Percentiles rank a stretch among this genome's conserved stretches.
Conservation (phyloP, 306 rosid species). For the Sechiopsis laciniata region DNA sequence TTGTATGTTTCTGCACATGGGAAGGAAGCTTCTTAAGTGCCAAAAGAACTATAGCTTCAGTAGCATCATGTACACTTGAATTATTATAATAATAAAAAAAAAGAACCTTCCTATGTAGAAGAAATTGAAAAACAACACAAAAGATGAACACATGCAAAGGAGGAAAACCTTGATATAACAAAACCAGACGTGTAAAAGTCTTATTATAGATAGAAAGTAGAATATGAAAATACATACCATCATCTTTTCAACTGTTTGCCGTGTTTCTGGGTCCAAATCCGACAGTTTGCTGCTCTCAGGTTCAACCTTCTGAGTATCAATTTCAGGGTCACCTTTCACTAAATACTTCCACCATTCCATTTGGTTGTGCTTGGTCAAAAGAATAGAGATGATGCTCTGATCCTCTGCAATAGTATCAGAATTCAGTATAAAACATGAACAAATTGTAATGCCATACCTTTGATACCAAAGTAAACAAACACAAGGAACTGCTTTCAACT, state of each 20-base stretch:
- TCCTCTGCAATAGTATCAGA: slow-evolving; percentile 58
- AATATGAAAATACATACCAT: slow-evolving; percentile 45
- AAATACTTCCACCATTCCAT: slow-evolving; percentile 97
- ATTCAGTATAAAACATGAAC: not conserved
- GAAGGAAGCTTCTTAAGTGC: not conserved
- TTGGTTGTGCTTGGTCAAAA: slow-evolving; percentile 87
- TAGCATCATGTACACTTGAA: too few species aligned
- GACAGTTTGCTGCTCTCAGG: slow-evolving; percentile 85
- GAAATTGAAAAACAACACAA: too few species aligned
- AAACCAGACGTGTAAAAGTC: too few species aligned
- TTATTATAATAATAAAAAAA: too few species aligned
- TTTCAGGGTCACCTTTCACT: slow-evolving; percentile 83
- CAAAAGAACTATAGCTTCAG: too few species aligned
- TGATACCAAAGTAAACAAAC: not conserved
- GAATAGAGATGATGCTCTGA: slow-evolving; percentile 62
- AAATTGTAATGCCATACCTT: not conserved
- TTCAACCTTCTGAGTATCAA: slow-evolving; percentile 88
- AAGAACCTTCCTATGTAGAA: too few species aligned
- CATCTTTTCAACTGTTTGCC: slow-evolving; percentile 93
- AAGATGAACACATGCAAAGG: too few species aligned
- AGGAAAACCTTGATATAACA: too few species aligned
- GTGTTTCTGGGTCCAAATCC: slow-evolving; percentile 85
- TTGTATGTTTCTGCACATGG: not conserved
- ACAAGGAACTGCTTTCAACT: not conserved
- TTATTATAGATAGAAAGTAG: too few species aligned